Base-by-base conservation (phyloP, 345 rosid genomes). In the Lepidium africanum region DNA sequence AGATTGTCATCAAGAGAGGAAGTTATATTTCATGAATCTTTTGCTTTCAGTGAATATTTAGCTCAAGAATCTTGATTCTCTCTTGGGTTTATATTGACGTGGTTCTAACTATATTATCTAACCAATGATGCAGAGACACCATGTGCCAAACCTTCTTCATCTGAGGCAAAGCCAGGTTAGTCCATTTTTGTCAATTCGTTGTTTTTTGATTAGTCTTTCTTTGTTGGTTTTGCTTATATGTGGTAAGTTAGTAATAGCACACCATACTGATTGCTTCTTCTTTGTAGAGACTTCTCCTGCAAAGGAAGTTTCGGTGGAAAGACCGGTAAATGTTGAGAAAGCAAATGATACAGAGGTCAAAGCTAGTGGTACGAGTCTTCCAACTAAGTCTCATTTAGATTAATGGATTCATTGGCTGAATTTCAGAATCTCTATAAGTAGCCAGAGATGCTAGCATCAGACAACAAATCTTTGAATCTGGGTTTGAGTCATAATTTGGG, bases 51-150 rank as follows among this genome's bases (percentile, higher is more conserved):
- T 57, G 51, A 11, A 19, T 30, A 41, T 37, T 43, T 46, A 23
- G 50, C 40, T 36, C 2, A 21, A 15, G 23, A 40, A 6, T 59
- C 16, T 21, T 68, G 37, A 19, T 57, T n/a, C 48, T 10, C 14
- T 63, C 84, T 27, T 39, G 10, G 15, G 25, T 40, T 66, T 9
- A 8, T 42, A 14, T n/a, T 50, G 11, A n/a, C 6, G 50, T 32
- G 30, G 2, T 67, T 60, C 13, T 67, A 21, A 74, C 7, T 36
- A 59, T 65, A 55, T 80, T 15, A 75, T 65, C 5, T 59, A 13
- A 40, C 23, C 16, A 57, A 66, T 66, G 15, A 23, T 81, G 88
- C 93, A 90, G 96, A 92, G 79, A 83, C 59, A 55, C 96, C 96
- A 43, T 92, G 98, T 75, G 65, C 55, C 36, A 86, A 84, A 77